A percentile compares a stretch with the other conserved stretches of the same genome.
These are phyloP conservation scores for Tetracentron sinense DNA, from an alignment of 164 flowering plant genomes.

Conservation along the genomic window DNA sequence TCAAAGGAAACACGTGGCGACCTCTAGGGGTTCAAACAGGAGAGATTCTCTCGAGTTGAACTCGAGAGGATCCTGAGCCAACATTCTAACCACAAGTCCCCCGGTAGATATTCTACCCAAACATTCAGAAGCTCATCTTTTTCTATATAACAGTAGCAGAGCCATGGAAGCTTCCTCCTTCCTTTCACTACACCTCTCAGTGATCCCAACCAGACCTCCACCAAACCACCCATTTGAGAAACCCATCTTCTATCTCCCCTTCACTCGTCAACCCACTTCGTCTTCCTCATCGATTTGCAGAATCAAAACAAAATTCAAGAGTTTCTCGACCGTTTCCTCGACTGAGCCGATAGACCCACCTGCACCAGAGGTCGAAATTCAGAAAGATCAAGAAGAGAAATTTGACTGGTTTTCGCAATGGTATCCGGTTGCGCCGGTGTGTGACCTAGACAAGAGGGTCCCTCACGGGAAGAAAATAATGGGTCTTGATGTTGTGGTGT, in stretches of 20 bases:
- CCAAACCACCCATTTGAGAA: constrained; percentile 13
- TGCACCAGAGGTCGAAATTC: constrained; percentile 28
- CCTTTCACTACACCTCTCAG: constrained; percentile 18
- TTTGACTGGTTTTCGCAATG: constrained; percentile 83
- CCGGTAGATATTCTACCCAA: too few relatives aligned
- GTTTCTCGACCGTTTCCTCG: constrained; percentile 28
- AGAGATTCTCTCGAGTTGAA: too few relatives aligned
- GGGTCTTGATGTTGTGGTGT: constrained; percentile 85
- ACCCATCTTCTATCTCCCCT: constrained; percentile 18
- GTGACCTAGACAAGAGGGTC: constrained; percentile 81
- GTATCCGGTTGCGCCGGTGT: constrained; percentile 71
- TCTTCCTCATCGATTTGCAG: constrained; percentile 10
- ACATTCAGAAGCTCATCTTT: too few relatives aligned
- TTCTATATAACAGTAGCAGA: too few relatives aligned
- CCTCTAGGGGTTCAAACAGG: too few relatives aligned
- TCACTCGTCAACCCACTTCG: constrained; percentile 18
- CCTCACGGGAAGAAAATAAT: constrained; percentile 76
- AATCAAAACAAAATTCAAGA: constrained; percentile 25
- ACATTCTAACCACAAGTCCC: too few relatives aligned
- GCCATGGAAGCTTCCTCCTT: constrained; percentile 39
- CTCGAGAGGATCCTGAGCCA: too few relatives aligned
- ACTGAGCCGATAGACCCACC: constrained; percentile 27
- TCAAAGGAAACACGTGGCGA: too few relatives aligned
- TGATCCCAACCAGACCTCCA: constrained; percentile 13
- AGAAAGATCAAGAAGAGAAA: constrained; percentile 29